These are phyloP conservation scores for Lepidopterella palustris DNA, from an alignment of 495 filamentous ascomycete species.

Conservation along the genomic window DNA sequence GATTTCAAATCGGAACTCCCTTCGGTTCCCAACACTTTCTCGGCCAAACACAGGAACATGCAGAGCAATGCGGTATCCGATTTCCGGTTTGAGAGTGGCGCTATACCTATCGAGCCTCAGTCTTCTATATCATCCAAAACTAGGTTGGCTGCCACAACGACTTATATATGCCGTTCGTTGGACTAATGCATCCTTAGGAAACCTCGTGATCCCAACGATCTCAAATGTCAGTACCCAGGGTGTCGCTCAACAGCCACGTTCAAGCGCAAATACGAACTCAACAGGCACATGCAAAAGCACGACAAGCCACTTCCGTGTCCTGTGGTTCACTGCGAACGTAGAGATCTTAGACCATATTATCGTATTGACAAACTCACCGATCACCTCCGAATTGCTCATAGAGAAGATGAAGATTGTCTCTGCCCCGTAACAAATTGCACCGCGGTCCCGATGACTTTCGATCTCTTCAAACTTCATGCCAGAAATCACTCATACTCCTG, in stretches of 20 bases:
- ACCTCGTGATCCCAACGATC: background rate
- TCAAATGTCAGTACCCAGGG: constrained; percentile 8
- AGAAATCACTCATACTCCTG: background rate
- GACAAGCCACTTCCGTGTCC: background rate
- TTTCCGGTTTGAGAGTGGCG: background rate
- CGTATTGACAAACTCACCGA: background rate
- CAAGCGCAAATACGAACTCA: constrained; percentile 8
- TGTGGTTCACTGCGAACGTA: background rate
- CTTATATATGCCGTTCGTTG: background rate
- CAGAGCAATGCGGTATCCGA: no score
- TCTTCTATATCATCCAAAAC: background rate
- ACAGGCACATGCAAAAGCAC: constrained; percentile 15
- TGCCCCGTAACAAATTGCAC: background rate
- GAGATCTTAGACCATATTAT: background rate
- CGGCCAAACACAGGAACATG: no score
- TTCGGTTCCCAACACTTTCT: no score
- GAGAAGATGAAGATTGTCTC: background rate
- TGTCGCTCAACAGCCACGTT: constrained; percentile 10
- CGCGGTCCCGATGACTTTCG: background rate
- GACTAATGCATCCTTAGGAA: background rate
- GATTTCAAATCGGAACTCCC: no score
- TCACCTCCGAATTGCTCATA: constrained; percentile 6
- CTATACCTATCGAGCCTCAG: background rate
- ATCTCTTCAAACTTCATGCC: background rate
- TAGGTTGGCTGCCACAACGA: background rate